These are phyloP conservation scores for Lactuca saligna DNA, from an alignment of 129 eudicot genomes.

Conservation along the genomic window DNA sequence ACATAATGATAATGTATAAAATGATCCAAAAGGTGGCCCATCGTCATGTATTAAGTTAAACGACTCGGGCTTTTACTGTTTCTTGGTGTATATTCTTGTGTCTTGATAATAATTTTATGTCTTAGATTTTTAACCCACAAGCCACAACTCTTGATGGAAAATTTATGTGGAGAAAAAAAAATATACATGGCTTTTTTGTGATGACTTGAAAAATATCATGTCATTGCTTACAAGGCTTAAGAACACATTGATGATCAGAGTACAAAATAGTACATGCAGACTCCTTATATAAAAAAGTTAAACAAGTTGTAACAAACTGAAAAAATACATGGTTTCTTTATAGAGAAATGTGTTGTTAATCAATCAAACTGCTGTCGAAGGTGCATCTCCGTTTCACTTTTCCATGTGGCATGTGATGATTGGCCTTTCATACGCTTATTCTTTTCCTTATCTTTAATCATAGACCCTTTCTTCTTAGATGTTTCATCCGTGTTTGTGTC, in stretches of 20 bases:
- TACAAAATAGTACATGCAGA: constrained; percentile 22
- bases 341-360: constrained; percentile 11
- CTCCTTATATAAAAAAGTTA: not conserved
- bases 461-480: constrained; percentile 63
- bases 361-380: constrained; percentile 94
- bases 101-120: constrained; percentile 22
- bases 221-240: too few relatives aligned
- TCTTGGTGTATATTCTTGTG: constrained; percentile 29
- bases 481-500: constrained; percentile 56
- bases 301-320: constrained; percentile 3
- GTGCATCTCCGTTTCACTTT: constrained; percentile 98
- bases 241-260: too few relatives aligned
- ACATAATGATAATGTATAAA: constrained; percentile 25
- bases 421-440: constrained; percentile 96
- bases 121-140: constrained; percentile 10
- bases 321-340: not conserved
- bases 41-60: constrained; percentile 22
- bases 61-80: constrained; percentile 27
- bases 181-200: too few relatives aligned
- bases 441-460: constrained; percentile 90
- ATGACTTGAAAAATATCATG: not conserved
- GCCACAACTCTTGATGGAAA: not conserved
- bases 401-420: constrained; percentile 97
- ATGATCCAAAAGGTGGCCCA: constrained; percentile 22
- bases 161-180: too few relatives aligned